Evolutionary conservation across 2,329 filamentous ascomycete genomes (phyloP), one percentile per base, ranked within the genome.

Genomic region (Alternaria hordeiaustralica): DNA sequence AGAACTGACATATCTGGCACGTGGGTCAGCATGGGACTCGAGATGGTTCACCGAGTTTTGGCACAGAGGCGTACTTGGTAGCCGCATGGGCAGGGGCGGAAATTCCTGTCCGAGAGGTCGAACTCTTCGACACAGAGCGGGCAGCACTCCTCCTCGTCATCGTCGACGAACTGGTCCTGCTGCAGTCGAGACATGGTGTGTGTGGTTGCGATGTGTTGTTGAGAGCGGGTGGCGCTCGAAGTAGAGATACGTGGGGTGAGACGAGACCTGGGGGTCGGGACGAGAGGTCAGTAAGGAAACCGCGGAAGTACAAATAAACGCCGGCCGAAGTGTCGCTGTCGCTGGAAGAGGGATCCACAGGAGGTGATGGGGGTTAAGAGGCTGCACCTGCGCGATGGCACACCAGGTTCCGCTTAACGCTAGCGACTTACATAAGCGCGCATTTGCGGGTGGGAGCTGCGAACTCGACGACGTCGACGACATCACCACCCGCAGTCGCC

Each of bases 41-140:
- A 55, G 30, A 55, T 21, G 61, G 55, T 60, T 63, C 59, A 64
- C 60, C 55, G 67, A 63, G 58, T 67, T 64, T 68, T 70, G 65
- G 64, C 49, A 43, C 66, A 55, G 26, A n/a, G 50, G 71, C 86
- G 67, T 87, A 97, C 95, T 89, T 98, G 95, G 78, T 99, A 99
- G 66, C 96, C 96, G 79, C 96, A 99, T 61, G 95, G 95, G 84
- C 96, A 99, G 70, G 96, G 96, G 76, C 91, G 90, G 82, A 99
- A 99, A 82, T 97, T 97, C 80, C 93, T 92, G 85, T 99, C 96
- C 45, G 94, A 96, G 55, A 99, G 89, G 82, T 99, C 96, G 78
- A 99, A 96, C 84, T 99, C 96, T 83, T 99, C 96, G 78, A 99
- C 97, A 80, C 96, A 99, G 68, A 99, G 91, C 72, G 96, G 96